Conservation (phyloP, 1,139 yeast species). For the Nakaseomyces sp. region DNA sequence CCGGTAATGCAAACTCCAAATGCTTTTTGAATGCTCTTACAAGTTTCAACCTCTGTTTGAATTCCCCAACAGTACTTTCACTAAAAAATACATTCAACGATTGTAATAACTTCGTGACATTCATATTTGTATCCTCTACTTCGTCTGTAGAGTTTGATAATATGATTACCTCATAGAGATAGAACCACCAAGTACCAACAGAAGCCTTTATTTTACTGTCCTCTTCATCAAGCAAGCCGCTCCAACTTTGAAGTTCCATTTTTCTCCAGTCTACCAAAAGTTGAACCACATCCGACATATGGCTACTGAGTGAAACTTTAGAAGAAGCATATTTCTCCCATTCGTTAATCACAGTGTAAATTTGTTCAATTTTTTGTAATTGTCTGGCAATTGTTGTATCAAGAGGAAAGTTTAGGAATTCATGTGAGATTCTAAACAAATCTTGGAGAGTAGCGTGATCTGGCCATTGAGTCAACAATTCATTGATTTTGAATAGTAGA, state of each 20-base stretch:
- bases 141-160: constrained; percentile 26
- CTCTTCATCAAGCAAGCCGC: constrained; percentile 61
- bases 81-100: constrained; percentile 70
- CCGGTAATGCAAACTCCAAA: constrained; percentile 25
- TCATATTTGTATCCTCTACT: constrained; percentile 31
- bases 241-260: constrained; percentile 82
- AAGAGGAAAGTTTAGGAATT: constrained; percentile 54
- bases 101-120: constrained; percentile 41
- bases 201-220: constrained; percentile 42
- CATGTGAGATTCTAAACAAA: constrained; percentile 55
- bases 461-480: constrained; percentile 73
- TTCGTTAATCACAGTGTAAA: constrained; percentile 71
- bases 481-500: constrained; percentile 40
- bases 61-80: constrained; percentile 72
- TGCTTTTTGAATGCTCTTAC: constrained; percentile 58
- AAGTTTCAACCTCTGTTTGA: constrained; percentile 45
- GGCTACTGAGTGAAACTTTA: constrained; percentile 54
- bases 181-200: constrained; percentile 85
- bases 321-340: constrained; percentile 92
- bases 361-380: constrained; percentile 77
- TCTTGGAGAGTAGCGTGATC: constrained; percentile 86
- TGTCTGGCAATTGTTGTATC: constrained; percentile 68
- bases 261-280: constrained; percentile 87
- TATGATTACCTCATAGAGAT: constrained; percentile 65
- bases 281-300: constrained; percentile 50